phyloP scores from a whole-genome alignment of 331 rosid genomes.

The Pyrus hybrid region DNA sequence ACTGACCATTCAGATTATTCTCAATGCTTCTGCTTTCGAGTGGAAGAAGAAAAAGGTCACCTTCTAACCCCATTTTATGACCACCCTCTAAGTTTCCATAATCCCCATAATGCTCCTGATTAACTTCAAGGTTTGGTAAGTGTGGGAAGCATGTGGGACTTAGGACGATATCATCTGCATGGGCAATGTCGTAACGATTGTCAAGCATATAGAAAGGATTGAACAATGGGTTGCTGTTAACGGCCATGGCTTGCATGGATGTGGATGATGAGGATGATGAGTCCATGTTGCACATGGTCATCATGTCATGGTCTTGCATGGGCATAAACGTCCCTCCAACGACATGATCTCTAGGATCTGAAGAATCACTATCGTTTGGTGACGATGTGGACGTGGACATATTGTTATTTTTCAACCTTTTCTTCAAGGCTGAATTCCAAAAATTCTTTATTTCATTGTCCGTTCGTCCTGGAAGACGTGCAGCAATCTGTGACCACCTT shows the following conservation, averaged over 20 bases:
- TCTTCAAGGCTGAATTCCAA: constrained; percentile 84
- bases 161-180: constrained; percentile 23
- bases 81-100: constrained; percentile 31
- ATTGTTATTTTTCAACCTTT: constrained; percentile 39
- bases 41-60: constrained; percentile 41
- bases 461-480: constrained; percentile 90
- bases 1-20: constrained; percentile 6
- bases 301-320: constrained; percentile 38
- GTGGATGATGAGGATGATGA: constrained; percentile 53
- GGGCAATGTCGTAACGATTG: constrained; percentile 25
- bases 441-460: constrained; percentile 93
- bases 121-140: constrained; percentile 15
- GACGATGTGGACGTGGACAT: constrained; percentile 29
- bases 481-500: constrained; percentile 98
- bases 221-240: constrained; percentile 13
- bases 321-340: constrained; percentile 16
- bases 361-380: constrained; percentile 46
- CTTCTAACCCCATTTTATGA: constrained; percentile 38
- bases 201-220: constrained; percentile 47
- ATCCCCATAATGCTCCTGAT: constrained; percentile 29
- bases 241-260: constrained; percentile 30
- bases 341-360: constrained; percentile 23
- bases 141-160: constrained; percentile 31
- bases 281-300: constrained; percentile 46
- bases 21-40: constrained; percentile 44